phyloP scores from a whole-genome alignment of 2,329 filamentous ascomycete species.

The Alternaria ventricosa region DNA sequence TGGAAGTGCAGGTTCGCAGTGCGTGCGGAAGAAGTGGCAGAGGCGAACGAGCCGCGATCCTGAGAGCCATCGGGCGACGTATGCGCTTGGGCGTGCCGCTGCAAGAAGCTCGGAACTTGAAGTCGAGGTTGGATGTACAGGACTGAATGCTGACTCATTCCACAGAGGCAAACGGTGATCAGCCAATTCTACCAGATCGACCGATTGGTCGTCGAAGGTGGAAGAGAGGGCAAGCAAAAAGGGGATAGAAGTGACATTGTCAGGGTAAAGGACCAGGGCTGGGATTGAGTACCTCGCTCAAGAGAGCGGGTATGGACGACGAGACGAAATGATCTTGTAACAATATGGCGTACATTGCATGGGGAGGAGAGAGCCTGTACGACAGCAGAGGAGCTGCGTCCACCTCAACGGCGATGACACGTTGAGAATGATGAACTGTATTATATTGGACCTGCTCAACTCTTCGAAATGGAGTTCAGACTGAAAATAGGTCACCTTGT shows the following conservation, averaged over 20 bases:
- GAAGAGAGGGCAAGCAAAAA: constrained; percentile 77
- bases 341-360: constrained; percentile 3
- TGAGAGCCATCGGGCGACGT: constrained; percentile 1
- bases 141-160: constrained; percentile 46
- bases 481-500: not conserved
- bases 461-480: not conserved
- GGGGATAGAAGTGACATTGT: constrained; percentile 70
- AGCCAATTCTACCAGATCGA: constrained; percentile 96
- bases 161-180: constrained; percentile 89
- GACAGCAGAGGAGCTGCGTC: not conserved
- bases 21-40: not conserved
- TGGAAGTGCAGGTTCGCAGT: not conserved
- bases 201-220: constrained; percentile 87
- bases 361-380: not conserved
- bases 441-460: constrained; percentile 5
- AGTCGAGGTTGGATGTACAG: not conserved
- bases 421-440: constrained; percentile 5
- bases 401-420: not conserved
- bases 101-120: not conserved
- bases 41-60: not conserved
- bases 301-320: constrained; percentile 1
- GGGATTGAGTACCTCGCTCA: constrained; percentile 1
- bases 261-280: constrained; percentile 73
- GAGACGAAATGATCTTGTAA: constrained; percentile 14
- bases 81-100: not conserved